These are phyloP conservation scores for Penicillium manginii DNA, from an alignment of 495 filamentous ascomycete genomes.

Conservation along the genomic window DNA sequence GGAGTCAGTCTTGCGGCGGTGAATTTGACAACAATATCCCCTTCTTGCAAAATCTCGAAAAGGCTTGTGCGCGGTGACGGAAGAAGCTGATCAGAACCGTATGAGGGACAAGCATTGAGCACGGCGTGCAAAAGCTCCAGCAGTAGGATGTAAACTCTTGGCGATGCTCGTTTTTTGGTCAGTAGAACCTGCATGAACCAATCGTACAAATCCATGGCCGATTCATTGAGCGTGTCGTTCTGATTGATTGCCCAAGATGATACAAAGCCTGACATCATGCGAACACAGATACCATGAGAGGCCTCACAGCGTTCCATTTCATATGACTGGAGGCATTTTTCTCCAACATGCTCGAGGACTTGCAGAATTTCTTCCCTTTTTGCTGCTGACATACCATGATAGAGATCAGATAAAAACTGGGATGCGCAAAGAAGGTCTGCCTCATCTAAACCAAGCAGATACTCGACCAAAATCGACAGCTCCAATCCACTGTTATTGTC, in stretches of 20 bases:
- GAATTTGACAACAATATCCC: constrained; percentile 75
- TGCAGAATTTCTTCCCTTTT: constrained; percentile 39
- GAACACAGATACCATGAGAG: constrained; percentile 68
- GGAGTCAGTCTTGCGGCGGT: constrained; percentile 68
- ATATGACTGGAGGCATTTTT: constrained; percentile 64
- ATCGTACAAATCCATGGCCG: constrained; percentile 74
- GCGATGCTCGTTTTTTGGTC: constrained; percentile 64
- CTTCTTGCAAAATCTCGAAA: constrained; percentile 68
- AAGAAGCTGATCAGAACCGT: constrained; percentile 56
- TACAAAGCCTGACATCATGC: constrained; percentile 68
- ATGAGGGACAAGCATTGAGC: constrained; percentile 64
- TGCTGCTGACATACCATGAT: constrained; percentile 35
- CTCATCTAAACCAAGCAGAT: constrained; percentile 59
- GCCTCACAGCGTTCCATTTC: constrained; percentile 78
- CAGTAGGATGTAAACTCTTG: constrained; percentile 66
- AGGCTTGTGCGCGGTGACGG: constrained; percentile 75
- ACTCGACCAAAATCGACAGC: constrained; percentile 54
- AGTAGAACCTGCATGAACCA: constrained; percentile 73
- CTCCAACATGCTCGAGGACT: constrained; percentile 57
- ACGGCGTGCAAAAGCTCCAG: constrained; percentile 69
- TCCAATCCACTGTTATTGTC: constrained; percentile 36
- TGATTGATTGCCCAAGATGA: constrained; percentile 63
- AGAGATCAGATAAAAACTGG: constrained; percentile 52
- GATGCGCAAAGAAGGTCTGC: constrained; percentile 62
- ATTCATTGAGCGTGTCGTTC: constrained; percentile 58